Evolutionary conservation across 2,329 filamentous ascomycete genomes (phyloP), one percentile per base, ranked within the genome.

Genomic region (Thelonectria olida): DNA sequence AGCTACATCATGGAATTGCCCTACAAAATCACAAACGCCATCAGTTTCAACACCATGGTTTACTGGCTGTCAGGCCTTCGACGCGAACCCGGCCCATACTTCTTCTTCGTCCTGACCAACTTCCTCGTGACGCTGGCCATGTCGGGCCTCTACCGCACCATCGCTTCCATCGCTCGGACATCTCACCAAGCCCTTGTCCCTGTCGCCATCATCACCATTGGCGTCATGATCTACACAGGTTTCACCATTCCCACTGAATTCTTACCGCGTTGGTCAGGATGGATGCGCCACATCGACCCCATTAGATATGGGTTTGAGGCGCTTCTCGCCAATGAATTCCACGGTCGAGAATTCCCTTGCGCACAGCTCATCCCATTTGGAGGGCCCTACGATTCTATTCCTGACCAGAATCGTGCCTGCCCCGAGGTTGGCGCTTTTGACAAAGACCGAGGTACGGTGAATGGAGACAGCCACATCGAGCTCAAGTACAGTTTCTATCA

Each of bases 261-360:
- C 72, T 90, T 87, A 85, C 79, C 85, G 27, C 83, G 82, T 1
- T 91, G 88, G 87, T 85, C 84, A 39, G 78, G 85, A 34, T 91
- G 88, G 88, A 87, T 91, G 62, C 85, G 85, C 63, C 89, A 88
- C 65, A 75, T 90, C 44, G 84, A 90, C 60, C 87, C 87, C 2
- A 82, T 90, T 15, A 83, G 82, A 1, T 90, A 90, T 64, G 86
- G 81, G 1, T 91, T 90, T 69, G 88, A 91, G 67, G 78, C 82
- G 2, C 77, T 90, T 34, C 86, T 88, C 84, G 77, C 85, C 62
- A 90, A 90, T 71, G 89, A 92, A 10, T 91, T 91, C 42, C 49
- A 63, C 23, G 61, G 55, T 22, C 64, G 68, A 9, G 15, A 55
- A 15, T 61, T 61, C 23, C 23, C 25, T 10, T 61, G 58, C 28